Evolutionary conservation across 1,284 basidiomycete species (phyloP).

Genomic region (Leccinum pallidistipes): DNA sequence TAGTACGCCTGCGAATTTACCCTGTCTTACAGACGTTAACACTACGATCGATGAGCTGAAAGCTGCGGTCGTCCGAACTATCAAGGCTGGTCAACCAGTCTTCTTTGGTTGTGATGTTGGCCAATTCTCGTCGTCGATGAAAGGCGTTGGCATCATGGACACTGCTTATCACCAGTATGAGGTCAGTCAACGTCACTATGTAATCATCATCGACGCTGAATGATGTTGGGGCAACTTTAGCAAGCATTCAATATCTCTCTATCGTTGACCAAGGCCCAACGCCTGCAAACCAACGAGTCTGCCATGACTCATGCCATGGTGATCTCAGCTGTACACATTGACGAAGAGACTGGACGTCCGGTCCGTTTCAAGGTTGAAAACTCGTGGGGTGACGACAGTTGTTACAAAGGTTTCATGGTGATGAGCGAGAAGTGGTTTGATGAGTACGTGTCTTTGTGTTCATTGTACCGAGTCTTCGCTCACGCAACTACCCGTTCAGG

Average conservation of each 20-base stretch:
- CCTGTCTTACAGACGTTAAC: conserved; percentile 75
- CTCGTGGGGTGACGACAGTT: conserved; percentile 83
- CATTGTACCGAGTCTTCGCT: background rate
- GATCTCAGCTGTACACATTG: conserved; percentile 89
- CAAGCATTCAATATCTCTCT: conserved; percentile 59
- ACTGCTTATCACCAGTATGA: conserved; percentile 81
- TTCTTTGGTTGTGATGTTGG: conserved; percentile 95
- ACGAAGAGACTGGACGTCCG: conserved; percentile 66
- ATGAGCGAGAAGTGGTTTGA: conserved; percentile 94
- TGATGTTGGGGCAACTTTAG: conserved; percentile 27
- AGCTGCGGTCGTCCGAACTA: conserved; percentile 75
- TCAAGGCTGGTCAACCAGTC: conserved; percentile 89
- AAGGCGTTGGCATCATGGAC: conserved; percentile 81
- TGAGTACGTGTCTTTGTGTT: conserved; percentile 55
- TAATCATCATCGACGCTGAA: conserved; percentile 1
- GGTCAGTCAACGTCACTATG: conserved; percentile 37
- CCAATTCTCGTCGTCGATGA: conserved; percentile 75
- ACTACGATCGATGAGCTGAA: conserved; percentile 83
- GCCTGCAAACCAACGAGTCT: conserved; percentile 80
- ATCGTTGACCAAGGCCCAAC: conserved; percentile 79
- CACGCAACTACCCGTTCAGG: conserved; percentile 36
- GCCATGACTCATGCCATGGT: conserved; percentile 95
- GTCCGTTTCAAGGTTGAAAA: conserved; percentile 95
- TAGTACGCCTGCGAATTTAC: background rate
- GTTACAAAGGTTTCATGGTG: conserved; percentile 89